phyloP scores from a whole-genome alignment of 1,284 basidiomycete species.

The Blastosporella zonata region DNA sequence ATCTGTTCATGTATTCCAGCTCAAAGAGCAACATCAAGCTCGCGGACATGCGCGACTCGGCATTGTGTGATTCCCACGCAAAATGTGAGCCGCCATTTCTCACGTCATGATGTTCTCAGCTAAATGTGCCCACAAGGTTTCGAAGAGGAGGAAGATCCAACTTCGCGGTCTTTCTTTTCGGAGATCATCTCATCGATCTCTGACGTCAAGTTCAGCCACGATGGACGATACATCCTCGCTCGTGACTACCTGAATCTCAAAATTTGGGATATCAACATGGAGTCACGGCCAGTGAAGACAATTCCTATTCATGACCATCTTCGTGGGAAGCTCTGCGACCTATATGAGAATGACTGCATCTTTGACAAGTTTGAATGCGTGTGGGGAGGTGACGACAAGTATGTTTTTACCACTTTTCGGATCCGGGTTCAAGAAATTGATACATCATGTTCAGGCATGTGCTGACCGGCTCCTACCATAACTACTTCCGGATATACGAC shows the following conservation, averaged over 20 bases:
- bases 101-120: constrained; percentile 15
- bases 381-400: constrained; percentile 95
- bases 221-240: constrained; percentile 95
- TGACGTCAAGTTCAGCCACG: constrained; percentile 98
- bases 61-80: constrained; percentile 93
- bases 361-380: constrained; percentile 99
- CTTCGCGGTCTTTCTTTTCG: constrained; percentile 98
- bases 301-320: constrained; percentile 99
- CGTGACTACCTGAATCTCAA: constrained; percentile 97
- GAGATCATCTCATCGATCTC: constrained; percentile 99
- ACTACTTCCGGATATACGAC: constrained; percentile 99
- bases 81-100: constrained; percentile 69
- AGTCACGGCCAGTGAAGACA: constrained; percentile 93
- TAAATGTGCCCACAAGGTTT: constrained; percentile 59
- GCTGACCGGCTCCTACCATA: constrained; percentile 98
- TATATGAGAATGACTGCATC: constrained; percentile 99
- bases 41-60: constrained; percentile 99
- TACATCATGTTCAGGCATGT: constrained; percentile 65
- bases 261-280: constrained; percentile 99
- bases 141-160: constrained; percentile 98
- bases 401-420: constrained; percentile 37
- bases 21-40: constrained; percentile 99
- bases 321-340: constrained; percentile 94
- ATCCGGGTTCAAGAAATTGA: constrained; percentile 9
- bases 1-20: constrained; percentile 99